Base-by-base conservation (phyloP, 495 filamentous ascomycete species). In the Talaromyces stipitatus region DNA sequence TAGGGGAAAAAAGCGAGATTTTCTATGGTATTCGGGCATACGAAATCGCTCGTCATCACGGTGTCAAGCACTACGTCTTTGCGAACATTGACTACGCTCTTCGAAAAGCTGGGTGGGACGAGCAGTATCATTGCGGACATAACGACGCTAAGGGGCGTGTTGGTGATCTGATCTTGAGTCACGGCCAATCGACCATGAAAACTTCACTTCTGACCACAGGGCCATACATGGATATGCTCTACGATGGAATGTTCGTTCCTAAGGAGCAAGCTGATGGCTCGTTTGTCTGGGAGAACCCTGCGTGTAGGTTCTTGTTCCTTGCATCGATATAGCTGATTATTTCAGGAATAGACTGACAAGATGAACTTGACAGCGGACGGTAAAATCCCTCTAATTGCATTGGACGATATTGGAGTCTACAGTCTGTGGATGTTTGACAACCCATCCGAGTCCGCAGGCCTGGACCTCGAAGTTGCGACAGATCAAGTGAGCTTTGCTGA, bases 361-460 rank as follows among this genome's bases (percentile, higher is more conserved):
- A 6, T 7, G 6, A 4, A n/a, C 43, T 26, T 60, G 43, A 47
- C 63, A 64, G 65, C 24, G n/a, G 53, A 58, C 16, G 65, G 68
- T 2, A 29, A 51, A 26, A 54, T 83, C 0, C 62, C 73, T 27
- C 73, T 74, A 50, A 70, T 81, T 1, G 57, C 72, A 2, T 74
- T 84, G 1, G 76, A 80, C 22, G 82, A 85, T 63, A 74, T 72
- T 62, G 81, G 70, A 1, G 36, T 65, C 38, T 85, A 83, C 62
- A 75, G 77, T 3, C 68, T 72, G 16, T 85, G 81, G 81, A 69
- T 82, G 4, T 82, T 84, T 55, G 80, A 83, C 60, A 61, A 82
- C 63, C 69, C 68, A 0, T 65, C 75, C 9, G 61, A 65, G 9
- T 71, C 78, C 2, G 72, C 72, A 50, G 81, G 82, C 0, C 59